Base-by-base conservation (phyloP, 2,329 filamentous ascomycete species). In the Trichoderma guizhouense region DNA sequence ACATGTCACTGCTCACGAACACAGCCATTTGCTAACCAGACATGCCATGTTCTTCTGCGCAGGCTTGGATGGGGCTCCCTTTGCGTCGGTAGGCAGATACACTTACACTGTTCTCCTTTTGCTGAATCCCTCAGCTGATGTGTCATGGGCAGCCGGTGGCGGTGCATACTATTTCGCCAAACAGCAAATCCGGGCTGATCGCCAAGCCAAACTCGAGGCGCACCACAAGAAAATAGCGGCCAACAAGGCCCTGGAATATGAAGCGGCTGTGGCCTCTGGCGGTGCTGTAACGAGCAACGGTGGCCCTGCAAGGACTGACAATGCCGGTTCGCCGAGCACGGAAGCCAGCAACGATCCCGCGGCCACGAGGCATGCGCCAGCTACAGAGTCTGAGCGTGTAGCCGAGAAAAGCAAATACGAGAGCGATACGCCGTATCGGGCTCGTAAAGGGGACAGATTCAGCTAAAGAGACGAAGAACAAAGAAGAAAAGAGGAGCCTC, bases 111-210 rank as follows among this genome's bases (percentile, higher is more conserved):
- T 15, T 53, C 21, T 53, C 43, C 34, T 24, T 69, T 34, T 47
- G n/a, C n/a, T 24, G 18, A 57, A 21, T 60, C 34, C 24, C 72
- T 70, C 73, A 36, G 76, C 73, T 73, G 77, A 74, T 73, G 72
- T 34, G 60, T 70, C 24, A 47, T 69, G 34, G 68, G 26, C 79
- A 94, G 94, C 95, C 76, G 96, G 95, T 79, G 96, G 90, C 75
- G 93, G 92, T 74, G 94, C 95, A 78, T 99, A 98, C 86, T 94
- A 93, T 85, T 97, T 98, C 81, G 96, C 96, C 75, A 99, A 99
- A 87, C 88, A 90, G 79, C 91, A 91, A 81, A 97, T 99, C 87
- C 97, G 98, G 80, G 93, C 93, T 76, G 94, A 98, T 82, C 93
- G 95, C 75, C 87, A 89, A 73, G 85, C 89, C 73, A 90, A 93